phyloP scores from a whole-genome alignment of 169 alveolate genomes.

The Cyclospora cayetanensis region DNA sequence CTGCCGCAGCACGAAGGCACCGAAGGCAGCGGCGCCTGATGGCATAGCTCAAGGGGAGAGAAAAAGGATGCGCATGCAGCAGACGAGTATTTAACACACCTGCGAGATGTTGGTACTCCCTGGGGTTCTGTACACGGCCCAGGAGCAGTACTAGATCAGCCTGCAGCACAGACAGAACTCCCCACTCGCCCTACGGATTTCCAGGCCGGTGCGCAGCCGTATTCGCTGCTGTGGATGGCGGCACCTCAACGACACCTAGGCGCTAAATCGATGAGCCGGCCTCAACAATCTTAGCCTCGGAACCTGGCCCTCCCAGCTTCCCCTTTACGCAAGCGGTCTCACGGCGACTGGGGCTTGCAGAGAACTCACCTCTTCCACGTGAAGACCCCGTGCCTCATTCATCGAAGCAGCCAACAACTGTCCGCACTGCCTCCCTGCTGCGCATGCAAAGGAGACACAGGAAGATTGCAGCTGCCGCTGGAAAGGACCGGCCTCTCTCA shows the following conservation, averaged over 20 bases:
- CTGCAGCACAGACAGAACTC: background rate
- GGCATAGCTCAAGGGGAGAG: background rate
- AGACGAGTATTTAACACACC: slow-evolving; percentile 16
- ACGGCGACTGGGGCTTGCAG: no score
- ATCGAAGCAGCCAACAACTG: slow-evolving; percentile 40
- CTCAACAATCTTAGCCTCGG: no score
- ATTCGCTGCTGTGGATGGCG: no score
- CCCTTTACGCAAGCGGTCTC: no score
- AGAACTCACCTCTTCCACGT: slow-evolving; percentile 47
- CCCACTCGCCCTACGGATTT: no score
- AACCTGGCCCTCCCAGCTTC: no score
- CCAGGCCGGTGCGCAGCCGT: no score
- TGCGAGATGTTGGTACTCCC: slow-evolving; percentile 63
- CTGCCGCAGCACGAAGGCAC: background rate
- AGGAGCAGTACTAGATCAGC: slow-evolving; percentile 43
- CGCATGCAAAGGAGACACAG: background rate
- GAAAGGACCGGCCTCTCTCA: background rate
- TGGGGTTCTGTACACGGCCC: slow-evolving; percentile 34
- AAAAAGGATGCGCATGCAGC: background rate
- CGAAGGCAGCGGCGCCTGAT: background rate
- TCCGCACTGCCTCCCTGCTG: background rate
- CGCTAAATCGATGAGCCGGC: no score
- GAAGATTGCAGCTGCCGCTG: background rate
- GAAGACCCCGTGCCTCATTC: slow-evolving; percentile 24
- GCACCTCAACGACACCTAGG: no score